phyloP scores from a whole-genome alignment of 2,329 filamentous ascomycete species.

The Geosmithia putterillii region DNA sequence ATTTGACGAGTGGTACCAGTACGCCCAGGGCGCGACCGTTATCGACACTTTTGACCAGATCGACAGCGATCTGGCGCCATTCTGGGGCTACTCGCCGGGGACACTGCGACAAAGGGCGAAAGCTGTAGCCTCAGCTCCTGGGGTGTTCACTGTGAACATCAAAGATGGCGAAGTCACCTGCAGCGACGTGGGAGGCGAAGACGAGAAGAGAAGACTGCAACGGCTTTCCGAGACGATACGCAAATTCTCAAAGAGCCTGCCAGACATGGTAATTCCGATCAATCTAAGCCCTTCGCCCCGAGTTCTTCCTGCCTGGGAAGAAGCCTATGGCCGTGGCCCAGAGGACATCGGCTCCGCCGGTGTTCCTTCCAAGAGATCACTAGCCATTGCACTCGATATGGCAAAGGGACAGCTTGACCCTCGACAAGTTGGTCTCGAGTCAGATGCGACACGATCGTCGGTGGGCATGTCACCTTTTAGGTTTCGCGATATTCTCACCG shows the following conservation, averaged over 20 bases:
- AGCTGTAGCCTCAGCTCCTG: slow-evolving; percentile 23
- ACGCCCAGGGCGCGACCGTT: slow-evolving; percentile 58
- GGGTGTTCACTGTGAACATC: slow-evolving; percentile 42
- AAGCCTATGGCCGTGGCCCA: slow-evolving; percentile 18
- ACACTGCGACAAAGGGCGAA: slow-evolving; percentile 50
- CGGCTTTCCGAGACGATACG: slow-evolving; percentile 54
- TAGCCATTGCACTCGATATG: neutral
- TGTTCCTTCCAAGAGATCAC: slow-evolving; percentile 14
- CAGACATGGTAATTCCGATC: slow-evolving; percentile 75
- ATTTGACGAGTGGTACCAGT: slow-evolving; percentile 78
- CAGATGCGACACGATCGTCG: neutral
- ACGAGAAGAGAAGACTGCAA: slow-evolving; percentile 23
- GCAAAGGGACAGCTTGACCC: neutral
- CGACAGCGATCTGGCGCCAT: slow-evolving; percentile 60
- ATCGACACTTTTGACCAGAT: slow-evolving; percentile 78
- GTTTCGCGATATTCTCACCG: slow-evolving; percentile 27
- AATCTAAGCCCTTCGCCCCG: slow-evolving; percentile 46
- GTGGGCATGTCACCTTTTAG: slow-evolving; percentile 11
- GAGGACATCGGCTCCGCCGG: slow-evolving; percentile 13
- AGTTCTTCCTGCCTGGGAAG: slow-evolving; percentile 46
- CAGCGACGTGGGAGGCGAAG: slow-evolving; percentile 18
- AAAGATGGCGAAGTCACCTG: slow-evolving; percentile 46
- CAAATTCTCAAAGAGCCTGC: slow-evolving; percentile 58
- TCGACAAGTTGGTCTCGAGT: neutral
- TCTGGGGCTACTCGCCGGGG: slow-evolving; percentile 60